Evolutionary conservation across 768 basidiomycete genomes (phyloP).

Genomic region (Hemileccinum impolitum): DNA sequence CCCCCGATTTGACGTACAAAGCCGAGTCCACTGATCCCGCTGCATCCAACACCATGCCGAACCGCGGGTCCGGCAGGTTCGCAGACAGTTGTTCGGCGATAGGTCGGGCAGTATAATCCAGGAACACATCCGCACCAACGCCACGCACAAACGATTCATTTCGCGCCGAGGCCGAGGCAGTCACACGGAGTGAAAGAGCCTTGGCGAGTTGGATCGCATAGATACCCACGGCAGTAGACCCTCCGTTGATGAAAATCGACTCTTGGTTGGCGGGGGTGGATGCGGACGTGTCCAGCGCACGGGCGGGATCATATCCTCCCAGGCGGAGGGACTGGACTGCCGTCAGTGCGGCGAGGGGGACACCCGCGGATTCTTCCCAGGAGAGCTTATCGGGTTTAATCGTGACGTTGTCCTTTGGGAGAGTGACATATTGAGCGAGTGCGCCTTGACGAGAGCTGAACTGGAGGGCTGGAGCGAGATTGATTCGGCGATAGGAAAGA

Average conservation of each 20-base stretch:
- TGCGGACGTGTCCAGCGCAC: background rate
- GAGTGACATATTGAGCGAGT: slow-evolving; percentile 52
- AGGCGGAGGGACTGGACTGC: slow-evolving; percentile 54
- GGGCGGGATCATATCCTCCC: slow-evolving; percentile 44
- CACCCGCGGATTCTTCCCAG: slow-evolving; percentile 56
- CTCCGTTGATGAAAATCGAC: slow-evolving; percentile 67
- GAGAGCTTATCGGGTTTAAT: slow-evolving; percentile 45
- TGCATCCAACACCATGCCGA: slow-evolving; percentile 58
- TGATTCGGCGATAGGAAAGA: background rate
- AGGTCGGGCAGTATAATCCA: slow-evolving; percentile 58
- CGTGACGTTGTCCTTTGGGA: slow-evolving; percentile 43
- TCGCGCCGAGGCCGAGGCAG: slow-evolving; percentile 54
- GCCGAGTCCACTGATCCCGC: slow-evolving; percentile 46
- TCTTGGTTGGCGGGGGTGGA: slow-evolving; percentile 30
- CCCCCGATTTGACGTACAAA: slow-evolving; percentile 46
- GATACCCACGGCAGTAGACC: slow-evolving; percentile 64
- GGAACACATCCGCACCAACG: slow-evolving; percentile 66
- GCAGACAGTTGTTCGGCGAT: slow-evolving; percentile 44
- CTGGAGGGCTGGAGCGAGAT: slow-evolving; percentile 21
- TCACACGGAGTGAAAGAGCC: slow-evolving; percentile 53
- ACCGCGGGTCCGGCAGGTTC: slow-evolving; percentile 50
- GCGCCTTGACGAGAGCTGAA: slow-evolving; percentile 47
- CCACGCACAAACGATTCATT: slow-evolving; percentile 56
- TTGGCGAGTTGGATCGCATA: slow-evolving; percentile 75
- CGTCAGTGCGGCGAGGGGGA: slow-evolving; percentile 57